These are phyloP conservation scores for Sphaerulina musiva DNA, from an alignment of 2,329 filamentous ascomycete species.

Conservation along the genomic window DNA sequence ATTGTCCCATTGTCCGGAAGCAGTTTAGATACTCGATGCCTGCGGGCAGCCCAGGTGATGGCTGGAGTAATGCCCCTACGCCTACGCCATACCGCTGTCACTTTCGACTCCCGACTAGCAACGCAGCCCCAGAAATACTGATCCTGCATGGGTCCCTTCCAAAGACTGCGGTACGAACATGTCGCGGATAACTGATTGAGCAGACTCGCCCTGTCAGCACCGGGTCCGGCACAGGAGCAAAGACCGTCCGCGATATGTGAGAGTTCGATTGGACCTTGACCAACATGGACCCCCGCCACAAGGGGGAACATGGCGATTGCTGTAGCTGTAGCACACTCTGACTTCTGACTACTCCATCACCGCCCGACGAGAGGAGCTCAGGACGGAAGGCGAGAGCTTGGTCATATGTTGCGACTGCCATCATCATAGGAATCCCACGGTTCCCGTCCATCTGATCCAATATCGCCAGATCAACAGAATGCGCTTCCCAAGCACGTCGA, in stretches of 20 bases:
- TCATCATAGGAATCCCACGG: background rate
- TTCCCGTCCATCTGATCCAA: background rate
- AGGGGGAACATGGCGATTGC: background rate
- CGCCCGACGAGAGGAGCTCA: background rate
- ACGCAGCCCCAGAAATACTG: background rate
- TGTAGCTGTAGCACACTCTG: background rate
- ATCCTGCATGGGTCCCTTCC: too few relatives aligned
- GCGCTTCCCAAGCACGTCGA: background rate
- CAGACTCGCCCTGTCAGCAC: background rate
- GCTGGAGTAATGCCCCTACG: too few relatives aligned
- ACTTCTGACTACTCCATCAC: background rate
- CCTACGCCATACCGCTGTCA: background rate
- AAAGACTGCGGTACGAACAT: background rate
- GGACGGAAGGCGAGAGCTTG: background rate
- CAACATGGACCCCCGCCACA: background rate
- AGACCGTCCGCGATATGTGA: background rate
- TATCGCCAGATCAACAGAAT: background rate
- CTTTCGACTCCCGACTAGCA: background rate
- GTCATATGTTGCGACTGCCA: background rate
- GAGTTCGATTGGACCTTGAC: background rate
- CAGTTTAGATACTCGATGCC: too few relatives aligned
- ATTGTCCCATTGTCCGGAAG: too few relatives aligned
- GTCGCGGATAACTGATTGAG: background rate
- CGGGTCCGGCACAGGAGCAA: background rate
- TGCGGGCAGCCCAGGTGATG: too few relatives aligned